phyloP scores from a whole-genome alignment of 1,284 basidiomycete species.

The Afroboletus lepidellus region DNA sequence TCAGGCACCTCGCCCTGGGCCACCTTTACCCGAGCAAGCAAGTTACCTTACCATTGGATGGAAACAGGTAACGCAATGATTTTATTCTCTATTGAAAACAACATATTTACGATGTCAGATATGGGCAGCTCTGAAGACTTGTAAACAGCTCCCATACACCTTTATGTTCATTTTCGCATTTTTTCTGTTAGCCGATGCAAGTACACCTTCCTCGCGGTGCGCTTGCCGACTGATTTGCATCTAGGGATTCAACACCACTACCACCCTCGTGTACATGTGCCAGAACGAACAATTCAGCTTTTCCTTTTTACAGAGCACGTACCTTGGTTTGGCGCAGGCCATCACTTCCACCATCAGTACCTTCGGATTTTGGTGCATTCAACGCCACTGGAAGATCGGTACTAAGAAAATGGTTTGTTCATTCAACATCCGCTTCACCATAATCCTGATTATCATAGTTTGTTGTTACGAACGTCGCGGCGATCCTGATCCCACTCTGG shows the following conservation, averaged over 20 bases:
- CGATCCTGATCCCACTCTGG: slow-evolving; percentile 79
- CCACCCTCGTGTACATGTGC: slow-evolving; percentile 71
- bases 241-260: slow-evolving; percentile 76
- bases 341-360: slow-evolving; percentile 71
- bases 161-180: slow-evolving; percentile 74
- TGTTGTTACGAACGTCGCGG: slow-evolving; percentile 72
- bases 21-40: slow-evolving; percentile 68
- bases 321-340: slow-evolving; percentile 72
- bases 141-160: slow-evolving; percentile 70
- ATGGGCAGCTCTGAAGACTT: slow-evolving; percentile 66
- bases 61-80: slow-evolving; percentile 56
- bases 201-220: background rate
- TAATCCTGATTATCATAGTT: slow-evolving; percentile 46
- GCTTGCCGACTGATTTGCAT: background rate
- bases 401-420: slow-evolving; percentile 70
- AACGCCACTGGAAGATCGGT: slow-evolving; percentile 70
- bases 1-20: slow-evolving; percentile 74
- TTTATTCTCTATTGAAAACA: background rate
- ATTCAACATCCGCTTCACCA: background rate
- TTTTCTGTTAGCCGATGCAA: slow-evolving; percentile 75
- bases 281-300: slow-evolving; percentile 78
- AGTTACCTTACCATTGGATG: slow-evolving; percentile 75
- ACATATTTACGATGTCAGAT: slow-evolving; percentile 43
- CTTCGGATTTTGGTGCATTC: slow-evolving; percentile 78
- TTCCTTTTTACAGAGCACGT: slow-evolving; percentile 74